Evolutionary conservation across 257 asterid genomes (phyloP).

Genomic region (Nicotiana sylvestris): DNA sequence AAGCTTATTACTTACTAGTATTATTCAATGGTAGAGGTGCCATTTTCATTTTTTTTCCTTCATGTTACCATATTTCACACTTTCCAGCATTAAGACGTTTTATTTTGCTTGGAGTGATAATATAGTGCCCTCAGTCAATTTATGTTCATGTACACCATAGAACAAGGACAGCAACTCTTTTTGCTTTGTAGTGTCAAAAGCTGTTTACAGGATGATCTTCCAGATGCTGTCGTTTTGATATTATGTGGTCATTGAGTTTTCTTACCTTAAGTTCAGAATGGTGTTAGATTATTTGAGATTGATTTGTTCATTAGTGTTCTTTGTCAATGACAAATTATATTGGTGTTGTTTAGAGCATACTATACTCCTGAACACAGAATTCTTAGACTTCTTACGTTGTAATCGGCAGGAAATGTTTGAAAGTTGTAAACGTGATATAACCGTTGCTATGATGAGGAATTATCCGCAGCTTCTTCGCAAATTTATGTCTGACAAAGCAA

Average conservation of each 20-base stretch:
- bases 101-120: neutral
- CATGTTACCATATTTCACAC: constrained; percentile 5
- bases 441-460: constrained; percentile 84
- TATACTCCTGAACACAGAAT: neutral
- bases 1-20: neutral
- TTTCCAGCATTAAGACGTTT: neutral
- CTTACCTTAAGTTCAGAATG: neutral
- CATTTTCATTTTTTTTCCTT: neutral
- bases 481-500: constrained; percentile 82
- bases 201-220: neutral
- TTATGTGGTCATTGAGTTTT: neutral
- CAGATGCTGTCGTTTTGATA: neutral
- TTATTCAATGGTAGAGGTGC: neutral
- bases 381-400: constrained; percentile 15
- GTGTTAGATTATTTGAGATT: neutral
- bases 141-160: constrained; percentile 8
- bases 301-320: neutral
- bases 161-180: neutral
- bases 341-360: neutral
- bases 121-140: neutral
- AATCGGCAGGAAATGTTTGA: constrained; percentile 69
- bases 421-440: constrained; percentile 55
- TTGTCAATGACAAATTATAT: neutral
- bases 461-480: constrained; percentile 82
- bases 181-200: neutral